Evolutionary conservation across 768 basidiomycete species (phyloP).

Genomic region (Rhizopogon vinicolor): DNA sequence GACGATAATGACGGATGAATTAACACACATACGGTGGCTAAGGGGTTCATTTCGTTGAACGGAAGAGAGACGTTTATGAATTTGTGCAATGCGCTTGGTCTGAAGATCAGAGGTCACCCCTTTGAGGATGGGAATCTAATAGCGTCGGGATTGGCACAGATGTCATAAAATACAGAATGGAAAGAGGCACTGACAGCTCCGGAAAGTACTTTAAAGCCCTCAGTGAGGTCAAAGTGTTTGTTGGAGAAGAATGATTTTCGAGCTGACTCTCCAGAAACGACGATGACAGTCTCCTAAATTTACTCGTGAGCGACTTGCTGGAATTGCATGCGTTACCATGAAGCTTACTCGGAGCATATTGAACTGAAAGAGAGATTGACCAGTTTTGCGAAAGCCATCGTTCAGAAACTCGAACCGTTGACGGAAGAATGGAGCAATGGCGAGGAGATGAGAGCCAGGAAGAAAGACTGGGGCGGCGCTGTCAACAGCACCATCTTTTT

Average conservation of each 20-base stretch:
- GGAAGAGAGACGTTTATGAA: slow-evolving; percentile 66
- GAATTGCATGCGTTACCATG: not conserved
- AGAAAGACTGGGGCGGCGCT: slow-evolving; percentile 43
- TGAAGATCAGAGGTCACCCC: slow-evolving; percentile 73
- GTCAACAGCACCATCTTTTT: slow-evolving; percentile 42
- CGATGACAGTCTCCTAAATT: slow-evolving; percentile 65
- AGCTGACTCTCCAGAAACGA: slow-evolving; percentile 69
- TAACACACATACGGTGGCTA: slow-evolving; percentile 45
- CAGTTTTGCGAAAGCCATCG: slow-evolving; percentile 65
- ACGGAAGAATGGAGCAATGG: slow-evolving; percentile 65
- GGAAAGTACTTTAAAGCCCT: slow-evolving; percentile 76
- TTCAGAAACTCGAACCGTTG: slow-evolving; percentile 68
- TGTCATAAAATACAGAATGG: slow-evolving; percentile 2
- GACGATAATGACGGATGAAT: not conserved
- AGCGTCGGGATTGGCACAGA: slow-evolving; percentile 13
- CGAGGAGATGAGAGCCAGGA: slow-evolving; percentile 53
- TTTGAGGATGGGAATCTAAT: slow-evolving; percentile 69
- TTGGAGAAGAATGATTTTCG: slow-evolving; percentile 66
- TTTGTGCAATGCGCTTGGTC: slow-evolving; percentile 52
- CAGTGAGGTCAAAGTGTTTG: slow-evolving; percentile 68
- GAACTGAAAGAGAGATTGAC: slow-evolving; percentile 65
- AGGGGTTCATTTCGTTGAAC: slow-evolving; percentile 62
- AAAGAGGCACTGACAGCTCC: slow-evolving; percentile 54
- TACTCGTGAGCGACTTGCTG: slow-evolving; percentile 7
- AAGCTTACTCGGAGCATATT: slow-evolving; percentile 57